Conservation (phyloP, 2,329 filamentous ascomycete species). For the Coccinonectria pachysandricola region DNA sequence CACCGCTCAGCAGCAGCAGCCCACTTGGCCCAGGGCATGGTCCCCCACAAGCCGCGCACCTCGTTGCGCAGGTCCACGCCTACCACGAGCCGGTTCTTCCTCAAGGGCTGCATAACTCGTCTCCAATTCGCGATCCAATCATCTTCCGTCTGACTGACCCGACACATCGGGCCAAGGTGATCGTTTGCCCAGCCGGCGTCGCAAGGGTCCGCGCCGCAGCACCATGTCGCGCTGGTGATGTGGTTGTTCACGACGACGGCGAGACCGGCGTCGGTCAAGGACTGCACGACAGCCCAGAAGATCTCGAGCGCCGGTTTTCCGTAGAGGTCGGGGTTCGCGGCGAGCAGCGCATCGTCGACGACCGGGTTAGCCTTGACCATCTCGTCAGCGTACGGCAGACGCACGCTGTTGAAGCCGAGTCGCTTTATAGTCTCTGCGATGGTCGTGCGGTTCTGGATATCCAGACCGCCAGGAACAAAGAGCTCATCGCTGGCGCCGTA, state of each 20-base stretch:
- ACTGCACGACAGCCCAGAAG: slow-evolving; percentile 45
- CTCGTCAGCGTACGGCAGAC: slow-evolving; percentile 59
- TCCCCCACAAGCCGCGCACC: slow-evolving; percentile 58
- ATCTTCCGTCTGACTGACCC: slow-evolving; percentile 51
- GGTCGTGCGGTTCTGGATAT: slow-evolving; percentile 48
- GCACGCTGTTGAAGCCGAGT: slow-evolving; percentile 61
- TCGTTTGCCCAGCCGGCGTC: slow-evolving; percentile 59
- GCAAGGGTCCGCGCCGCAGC: slow-evolving; percentile 57
- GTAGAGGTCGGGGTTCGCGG: slow-evolving; percentile 50
- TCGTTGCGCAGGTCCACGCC: slow-evolving; percentile 60
- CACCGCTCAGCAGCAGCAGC: slow-evolving; percentile 53
- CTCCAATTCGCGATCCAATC: slow-evolving; percentile 60
- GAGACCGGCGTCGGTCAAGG: slow-evolving; percentile 51
- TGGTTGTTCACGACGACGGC: slow-evolving; percentile 62
- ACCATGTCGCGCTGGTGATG: slow-evolving; percentile 60
- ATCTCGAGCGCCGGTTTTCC: slow-evolving; percentile 50
- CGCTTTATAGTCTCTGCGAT: slow-evolving; percentile 50
- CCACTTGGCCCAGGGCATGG: slow-evolving; percentile 57
- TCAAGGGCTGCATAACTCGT: slow-evolving; percentile 48
- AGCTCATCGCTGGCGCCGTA: slow-evolving; percentile 60
- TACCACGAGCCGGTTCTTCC: slow-evolving; percentile 50
- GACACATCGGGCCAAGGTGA: slow-evolving; percentile 49
- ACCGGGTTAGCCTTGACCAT: slow-evolving; percentile 51
- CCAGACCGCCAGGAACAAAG: slow-evolving; percentile 53
- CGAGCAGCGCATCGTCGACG: slow-evolving; percentile 37